These are phyloP conservation scores for Scytalidium lignicola DNA, from an alignment of 2,329 filamentous ascomycete species.

Conservation along the genomic window DNA sequence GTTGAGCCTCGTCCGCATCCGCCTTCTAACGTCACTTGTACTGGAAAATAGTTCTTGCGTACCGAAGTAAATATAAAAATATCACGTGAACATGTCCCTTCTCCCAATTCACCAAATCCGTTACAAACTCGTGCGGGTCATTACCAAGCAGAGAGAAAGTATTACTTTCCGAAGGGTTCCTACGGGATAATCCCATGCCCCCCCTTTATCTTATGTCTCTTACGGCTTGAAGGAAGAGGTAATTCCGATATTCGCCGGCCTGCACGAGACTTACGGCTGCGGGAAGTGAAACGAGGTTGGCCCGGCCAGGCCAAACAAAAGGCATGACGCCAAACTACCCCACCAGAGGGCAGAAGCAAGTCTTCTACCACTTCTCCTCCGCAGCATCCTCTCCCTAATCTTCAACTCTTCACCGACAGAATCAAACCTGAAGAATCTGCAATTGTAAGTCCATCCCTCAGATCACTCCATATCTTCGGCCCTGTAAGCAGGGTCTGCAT, in stretches of 20 bases:
- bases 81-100: too few relatives aligned
- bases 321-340: background rate
- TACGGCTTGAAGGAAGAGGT: background rate
- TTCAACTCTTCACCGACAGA: background rate
- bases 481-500: background rate
- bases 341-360: slow-evolving; percentile 1
- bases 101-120: too few relatives aligned
- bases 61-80: too few relatives aligned
- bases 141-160: too few relatives aligned
- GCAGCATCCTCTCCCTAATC: background rate
- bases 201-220: background rate
- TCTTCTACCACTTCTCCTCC: background rate
- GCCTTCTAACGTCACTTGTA: background rate
- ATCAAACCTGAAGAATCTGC: background rate
- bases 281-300: background rate
- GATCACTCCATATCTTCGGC: background rate
- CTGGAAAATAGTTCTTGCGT: background rate
- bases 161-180: background rate
- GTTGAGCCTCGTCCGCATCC: too few relatives aligned
- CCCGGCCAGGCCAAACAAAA: background rate
- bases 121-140: too few relatives aligned
- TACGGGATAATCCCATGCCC: background rate
- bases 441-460: background rate
- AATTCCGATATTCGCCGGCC: background rate
- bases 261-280: background rate